A percentile compares a stretch with the other conserved stretches of the same genome.
Conservation (phyloP, 495 filamentous ascomycete genomes). For the Venustampulla echinocandica region DNA sequence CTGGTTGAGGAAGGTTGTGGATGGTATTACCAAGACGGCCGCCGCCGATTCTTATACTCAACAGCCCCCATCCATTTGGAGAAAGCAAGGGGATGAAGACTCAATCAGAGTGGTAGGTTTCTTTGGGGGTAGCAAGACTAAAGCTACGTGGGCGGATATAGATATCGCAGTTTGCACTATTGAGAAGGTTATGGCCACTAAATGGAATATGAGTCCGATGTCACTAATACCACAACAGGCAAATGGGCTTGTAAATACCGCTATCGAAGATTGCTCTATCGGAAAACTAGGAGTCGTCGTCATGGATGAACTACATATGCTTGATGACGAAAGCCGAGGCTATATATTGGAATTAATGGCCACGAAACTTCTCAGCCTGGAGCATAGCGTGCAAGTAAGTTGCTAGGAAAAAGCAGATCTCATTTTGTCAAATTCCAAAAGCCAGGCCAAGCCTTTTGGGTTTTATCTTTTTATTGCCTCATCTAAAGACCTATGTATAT, state of each 20-base stretch:
- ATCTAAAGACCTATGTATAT: no score
- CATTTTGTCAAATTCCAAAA: no score
- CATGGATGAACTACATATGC: conserved; percentile 75
- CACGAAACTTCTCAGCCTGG: conserved; percentile 65
- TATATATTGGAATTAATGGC: conserved; percentile 75
- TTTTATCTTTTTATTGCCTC: no score
- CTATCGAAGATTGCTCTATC: conserved; percentile 65
- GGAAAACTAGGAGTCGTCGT: conserved; percentile 59
- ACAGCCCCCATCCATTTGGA: conserved; percentile 28
- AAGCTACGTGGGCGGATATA: conserved; percentile 61
- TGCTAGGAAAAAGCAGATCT: not conserved
- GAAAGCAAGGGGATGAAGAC: conserved; percentile 35
- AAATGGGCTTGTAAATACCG: conserved; percentile 67
- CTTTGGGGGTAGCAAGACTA: conserved; percentile 62
- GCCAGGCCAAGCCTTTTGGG: no score
- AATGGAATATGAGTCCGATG: no score
- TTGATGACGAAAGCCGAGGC: conserved; percentile 71
- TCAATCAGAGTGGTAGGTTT: conserved; percentile 59
- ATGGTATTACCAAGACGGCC: conserved; percentile 47
- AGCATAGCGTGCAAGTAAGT: conserved; percentile 49
- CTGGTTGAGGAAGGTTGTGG: conserved; percentile 63
- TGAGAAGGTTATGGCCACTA: conserved; percentile 57
- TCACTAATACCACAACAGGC: no score
- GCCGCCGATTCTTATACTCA: conserved; percentile 14
- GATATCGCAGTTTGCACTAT: conserved; percentile 79